Base-by-base conservation (phyloP, 2,329 filamentous ascomycete genomes). In the Chrysoporthe puriensis region DNA sequence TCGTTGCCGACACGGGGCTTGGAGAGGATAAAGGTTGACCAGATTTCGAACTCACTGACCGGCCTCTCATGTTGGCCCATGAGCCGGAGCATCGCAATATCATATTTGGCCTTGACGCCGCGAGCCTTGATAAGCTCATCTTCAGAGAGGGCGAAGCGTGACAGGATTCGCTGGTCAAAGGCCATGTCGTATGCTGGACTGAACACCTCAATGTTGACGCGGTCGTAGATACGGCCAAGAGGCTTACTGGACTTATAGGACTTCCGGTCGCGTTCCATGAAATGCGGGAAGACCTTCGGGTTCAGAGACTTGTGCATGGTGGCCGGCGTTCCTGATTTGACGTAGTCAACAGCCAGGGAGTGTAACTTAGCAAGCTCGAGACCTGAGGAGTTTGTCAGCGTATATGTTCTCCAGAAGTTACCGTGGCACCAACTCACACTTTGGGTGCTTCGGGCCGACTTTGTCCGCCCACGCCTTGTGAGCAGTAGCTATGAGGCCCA, bases 331-430 rank as follows among this genome's bases (percentile, higher is more conserved):
- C 96, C 96, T 1, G 93, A 95, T 80, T 99, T 99, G 57, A 92
- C 90, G 75, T 96, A 99, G 77, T 99, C 96, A 0, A 99, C 96
- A 0, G 96, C 95, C 72, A 90, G 88, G 0, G 96, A 98, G 76
- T 99, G 96, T 2, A 98, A 81, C 9, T 85, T 81, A 2, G 95
- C 94, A 4, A 98, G 83, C 62, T 88, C 81, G 0, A 96, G 79
- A 73, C 87, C 87, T 88, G 59, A n/a, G 8, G 26, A 44, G 59
- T 72, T 65, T 70, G 62, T 64, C 48, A 64, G 26, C 11, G 14
- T 13, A 16, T n/a, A 2, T 16, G 14, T 6, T 13, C 9, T 40
- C 18, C 59, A 46, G 42, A 18, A 9, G 21, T 32, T 7, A 3
- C 2, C 8, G 44, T 46, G 59, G 21, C 14, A 32, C 4, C 2